Base-by-base conservation (phyloP, 2,329 filamentous ascomycete genomes). In the Metarhizium anisopliae region DNA sequence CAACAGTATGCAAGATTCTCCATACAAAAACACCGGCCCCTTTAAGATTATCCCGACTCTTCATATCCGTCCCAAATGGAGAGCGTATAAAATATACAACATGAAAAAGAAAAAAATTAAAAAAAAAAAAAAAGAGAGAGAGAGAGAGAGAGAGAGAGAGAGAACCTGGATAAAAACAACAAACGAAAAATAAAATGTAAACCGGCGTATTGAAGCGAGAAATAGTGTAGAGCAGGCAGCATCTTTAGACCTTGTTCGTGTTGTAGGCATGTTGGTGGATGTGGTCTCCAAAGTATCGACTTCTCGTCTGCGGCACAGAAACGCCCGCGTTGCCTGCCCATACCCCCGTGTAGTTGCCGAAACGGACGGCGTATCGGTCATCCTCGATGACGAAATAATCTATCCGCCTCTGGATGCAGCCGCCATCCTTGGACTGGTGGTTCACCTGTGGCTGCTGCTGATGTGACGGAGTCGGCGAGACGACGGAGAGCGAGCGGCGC, bases 341-440 rank as follows among this genome's bases (percentile, higher is more conserved):
- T 16, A 61, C 50, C n/a, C 58, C 61, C 8, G 61, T 63, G 32
- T 63, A 63, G 47, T 63, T 62, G 49, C 60, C 61, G 18, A 56
- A 57, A 38, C 51, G 18, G 14, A 50, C 40, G n/a, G 52, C 43
- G 36, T 20, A 20, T 20, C 43, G 18, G 18, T 56, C 59, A n/a
- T 59, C 54, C 30, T 57, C 51, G 36, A 54, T 35, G 43, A 60
- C 59, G 30, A 38, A 58, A 45, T 59, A 54, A 35, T 60, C 59
- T 16, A 60, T 52, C 20, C 57, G 55, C 29, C 55, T 51, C 56
- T 60, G 54, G 47, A 60, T 60, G 7, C 45, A 51, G 38, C 47
- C 30, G 4, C 38, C 6, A 6, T 51, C 36, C 36, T 50, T 57
- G 4, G 35, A 6, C 14, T 20, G n/a, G 13, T 29, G 51, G 7